Evolutionary conservation across 2,329 filamentous ascomycete species (phyloP).

Genomic region (Neospermospora avenae): DNA sequence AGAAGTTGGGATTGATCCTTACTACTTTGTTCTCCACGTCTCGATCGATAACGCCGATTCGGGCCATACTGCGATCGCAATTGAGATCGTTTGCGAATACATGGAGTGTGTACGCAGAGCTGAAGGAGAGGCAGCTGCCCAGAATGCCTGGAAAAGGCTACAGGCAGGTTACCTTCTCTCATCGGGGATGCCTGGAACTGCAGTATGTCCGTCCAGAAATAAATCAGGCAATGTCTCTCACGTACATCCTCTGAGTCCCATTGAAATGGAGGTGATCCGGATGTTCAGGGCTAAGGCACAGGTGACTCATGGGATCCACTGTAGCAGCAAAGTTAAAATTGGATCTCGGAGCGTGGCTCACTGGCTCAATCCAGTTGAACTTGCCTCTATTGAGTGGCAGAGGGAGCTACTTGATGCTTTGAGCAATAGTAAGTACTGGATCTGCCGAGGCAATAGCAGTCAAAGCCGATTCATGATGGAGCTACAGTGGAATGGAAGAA

Average conservation of each 20-base stretch:
- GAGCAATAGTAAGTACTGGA: constrained; percentile 39
- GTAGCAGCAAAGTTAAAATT: constrained; percentile 39
- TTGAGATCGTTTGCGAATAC: constrained; percentile 39
- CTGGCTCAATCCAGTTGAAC: constrained; percentile 40
- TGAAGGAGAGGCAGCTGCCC: constrained; percentile 32
- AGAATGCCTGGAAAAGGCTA: constrained; percentile 40
- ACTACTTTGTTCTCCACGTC: constrained; percentile 50
- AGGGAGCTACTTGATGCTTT: constrained; percentile 38
- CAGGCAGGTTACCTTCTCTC: constrained; percentile 43
- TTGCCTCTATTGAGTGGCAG: constrained; percentile 35
- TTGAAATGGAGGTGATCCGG: constrained; percentile 26
- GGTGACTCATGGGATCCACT: constrained; percentile 41
- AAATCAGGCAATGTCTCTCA: not conserved
- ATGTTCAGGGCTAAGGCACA: constrained; percentile 41
- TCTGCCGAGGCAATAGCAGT: constrained; percentile 39
- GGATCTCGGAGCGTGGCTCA: constrained; percentile 38
- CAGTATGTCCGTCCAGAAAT: constrained; percentile 6
- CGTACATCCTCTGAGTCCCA: constrained; percentile 7
- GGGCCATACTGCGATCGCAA: constrained; percentile 47
- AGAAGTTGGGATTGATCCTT: constrained; percentile 42
- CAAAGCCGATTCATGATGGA: constrained; percentile 43
- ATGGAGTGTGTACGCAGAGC: constrained; percentile 33
- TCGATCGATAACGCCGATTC: constrained; percentile 48
- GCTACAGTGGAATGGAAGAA: constrained; percentile 44
- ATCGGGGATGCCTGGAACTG: constrained; percentile 13